A percentile compares a stretch with the other conserved stretches of the same genome.
These are phyloP conservation scores for Reticulascus tulasneorum DNA, from an alignment of 2,329 filamentous ascomycete species.

Conservation along the genomic window DNA sequence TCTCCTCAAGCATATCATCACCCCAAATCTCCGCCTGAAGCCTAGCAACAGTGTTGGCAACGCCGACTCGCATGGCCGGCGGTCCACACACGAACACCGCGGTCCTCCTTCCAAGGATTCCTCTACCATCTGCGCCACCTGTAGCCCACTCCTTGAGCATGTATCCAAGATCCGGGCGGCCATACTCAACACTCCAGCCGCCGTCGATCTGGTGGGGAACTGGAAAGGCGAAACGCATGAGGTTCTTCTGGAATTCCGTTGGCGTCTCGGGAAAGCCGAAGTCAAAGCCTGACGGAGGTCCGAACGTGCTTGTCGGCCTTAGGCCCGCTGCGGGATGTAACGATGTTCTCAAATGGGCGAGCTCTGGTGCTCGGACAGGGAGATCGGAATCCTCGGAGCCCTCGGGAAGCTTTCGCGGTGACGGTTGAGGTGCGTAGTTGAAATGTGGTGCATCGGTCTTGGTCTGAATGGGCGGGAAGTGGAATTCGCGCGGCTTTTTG, in stretches of 20 bases:
- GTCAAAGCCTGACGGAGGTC: conserved; percentile 62
- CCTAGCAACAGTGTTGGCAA: conserved; percentile 77
- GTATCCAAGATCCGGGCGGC: conserved; percentile 80
- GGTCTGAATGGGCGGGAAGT: conserved; percentile 52
- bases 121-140: conserved; percentile 61
- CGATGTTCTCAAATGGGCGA: conserved; percentile 52
- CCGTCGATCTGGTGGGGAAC: conserved; percentile 64
- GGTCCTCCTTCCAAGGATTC: conserved; percentile 72
- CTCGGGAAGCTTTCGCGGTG: conserved; percentile 30
- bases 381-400: conserved; percentile 14
- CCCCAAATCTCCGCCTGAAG: conserved; percentile 82
- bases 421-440: conserved; percentile 45
- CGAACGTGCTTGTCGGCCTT: conserved; percentile 53
- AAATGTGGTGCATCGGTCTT: conserved; percentile 52
- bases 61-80: conserved; percentile 79
- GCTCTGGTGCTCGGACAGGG: conserved; percentile 44
- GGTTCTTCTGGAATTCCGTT: conserved; percentile 80
- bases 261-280: conserved; percentile 82
- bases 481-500: conserved; percentile 42
- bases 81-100: conserved; percentile 94
- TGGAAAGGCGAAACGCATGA: conserved; percentile 88
- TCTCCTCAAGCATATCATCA: conserved; percentile 75
- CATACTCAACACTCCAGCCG: conserved; percentile 90
- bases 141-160: conserved; percentile 80
- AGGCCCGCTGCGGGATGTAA: conserved; percentile 28